phyloP scores from a whole-genome alignment of 2,329 filamentous ascomycete genomes.

The Akanthomyces dipterigenus region DNA sequence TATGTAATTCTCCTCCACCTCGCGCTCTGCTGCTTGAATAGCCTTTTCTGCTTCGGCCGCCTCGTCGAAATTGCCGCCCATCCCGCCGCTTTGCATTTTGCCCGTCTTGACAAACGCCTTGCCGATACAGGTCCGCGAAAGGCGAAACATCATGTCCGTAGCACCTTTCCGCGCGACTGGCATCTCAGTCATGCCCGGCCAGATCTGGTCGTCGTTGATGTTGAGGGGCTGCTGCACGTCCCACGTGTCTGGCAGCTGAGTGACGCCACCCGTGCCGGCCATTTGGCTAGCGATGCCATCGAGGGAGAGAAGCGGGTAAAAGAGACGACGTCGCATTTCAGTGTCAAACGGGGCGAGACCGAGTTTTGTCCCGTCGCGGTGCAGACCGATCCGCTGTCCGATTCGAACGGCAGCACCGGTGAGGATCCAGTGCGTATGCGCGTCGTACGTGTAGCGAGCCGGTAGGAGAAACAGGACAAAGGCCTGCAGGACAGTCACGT shows the following conservation, averaged over 20 bases:
- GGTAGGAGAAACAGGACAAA: constrained; percentile 40
- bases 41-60: constrained; percentile 25
- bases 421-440: constrained; percentile 53
- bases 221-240: constrained; percentile 51
- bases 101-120: constrained; percentile 25
- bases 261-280: constrained; percentile 49
- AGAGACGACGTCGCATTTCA: constrained; percentile 60
- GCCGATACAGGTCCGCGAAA: constrained; percentile 33
- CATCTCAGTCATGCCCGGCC: constrained; percentile 44
- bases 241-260: constrained; percentile 42
- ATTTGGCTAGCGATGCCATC: constrained; percentile 51
- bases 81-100: neutral
- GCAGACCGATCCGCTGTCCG: constrained; percentile 60
- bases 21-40: constrained; percentile 33
- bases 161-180: constrained; percentile 46
- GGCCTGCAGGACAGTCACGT: constrained; percentile 47
- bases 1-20: constrained; percentile 34
- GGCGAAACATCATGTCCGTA: constrained; percentile 53
- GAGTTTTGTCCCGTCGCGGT: constrained; percentile 52
- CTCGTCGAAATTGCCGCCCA: constrained; percentile 16
- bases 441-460: constrained; percentile 37
- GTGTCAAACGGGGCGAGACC: constrained; percentile 55
- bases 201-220: constrained; percentile 52
- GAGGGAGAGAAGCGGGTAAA: constrained; percentile 57
- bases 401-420: constrained; percentile 56